Conservation (phyloP, 2,329 filamentous ascomycete species). For the Talaromyces verruculosus region DNA sequence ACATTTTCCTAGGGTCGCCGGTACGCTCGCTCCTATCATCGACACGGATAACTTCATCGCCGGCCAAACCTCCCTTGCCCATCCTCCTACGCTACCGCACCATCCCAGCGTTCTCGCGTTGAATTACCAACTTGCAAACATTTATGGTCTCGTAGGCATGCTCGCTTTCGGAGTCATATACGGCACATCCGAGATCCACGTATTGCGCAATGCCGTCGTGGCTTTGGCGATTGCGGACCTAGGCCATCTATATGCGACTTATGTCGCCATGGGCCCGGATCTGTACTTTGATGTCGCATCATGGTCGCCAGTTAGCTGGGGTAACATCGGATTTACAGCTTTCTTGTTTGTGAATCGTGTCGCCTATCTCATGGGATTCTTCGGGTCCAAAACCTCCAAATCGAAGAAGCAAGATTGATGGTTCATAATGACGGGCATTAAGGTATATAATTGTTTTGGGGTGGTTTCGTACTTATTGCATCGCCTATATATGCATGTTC, state of each 20-base stretch:
- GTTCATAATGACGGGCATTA: background rate
- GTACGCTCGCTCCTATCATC: slow-evolving; percentile 58
- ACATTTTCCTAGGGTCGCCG: slow-evolving; percentile 53
- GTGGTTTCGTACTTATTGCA: background rate
- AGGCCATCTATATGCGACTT: slow-evolving; percentile 65
- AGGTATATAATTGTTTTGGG: background rate
- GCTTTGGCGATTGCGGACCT: slow-evolving; percentile 66
- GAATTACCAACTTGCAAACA: slow-evolving; percentile 67
- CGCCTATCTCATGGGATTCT: slow-evolving; percentile 59
- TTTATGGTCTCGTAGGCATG: slow-evolving; percentile 66
- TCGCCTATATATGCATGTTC: background rate
- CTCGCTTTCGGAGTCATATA: slow-evolving; percentile 64
- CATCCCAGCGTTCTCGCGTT: slow-evolving; percentile 54
- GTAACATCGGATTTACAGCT: slow-evolving; percentile 66
- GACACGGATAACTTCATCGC: slow-evolving; percentile 63
- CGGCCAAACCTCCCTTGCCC: slow-evolving; percentile 55
- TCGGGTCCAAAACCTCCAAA: slow-evolving; percentile 46
- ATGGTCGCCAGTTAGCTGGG: slow-evolving; percentile 73
- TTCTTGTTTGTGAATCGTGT: slow-evolving; percentile 59
- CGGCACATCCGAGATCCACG: slow-evolving; percentile 63
- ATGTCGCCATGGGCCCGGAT: slow-evolving; percentile 58
- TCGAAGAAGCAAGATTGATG: slow-evolving; percentile 16
- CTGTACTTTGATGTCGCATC: slow-evolving; percentile 53
- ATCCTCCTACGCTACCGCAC: slow-evolving; percentile 30
- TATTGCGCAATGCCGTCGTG: slow-evolving; percentile 66